Conservation (phyloP, 345 rosid genomes). For the Erucastrum elatum region DNA sequence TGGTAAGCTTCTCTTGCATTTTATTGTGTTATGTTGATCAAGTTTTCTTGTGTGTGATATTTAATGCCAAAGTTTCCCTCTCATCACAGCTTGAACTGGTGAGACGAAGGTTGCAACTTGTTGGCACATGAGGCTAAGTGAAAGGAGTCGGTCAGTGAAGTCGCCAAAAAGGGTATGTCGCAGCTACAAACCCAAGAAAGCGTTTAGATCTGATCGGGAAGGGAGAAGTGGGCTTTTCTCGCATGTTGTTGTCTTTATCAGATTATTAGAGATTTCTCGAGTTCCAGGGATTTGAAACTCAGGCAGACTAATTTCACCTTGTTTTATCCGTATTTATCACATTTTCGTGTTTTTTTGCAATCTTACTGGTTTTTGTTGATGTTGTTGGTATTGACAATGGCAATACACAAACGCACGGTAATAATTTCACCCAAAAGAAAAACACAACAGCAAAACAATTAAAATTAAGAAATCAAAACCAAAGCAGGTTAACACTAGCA, state of each 20-base stretch:
- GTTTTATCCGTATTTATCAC: constrained; percentile 5
- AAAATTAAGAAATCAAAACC: too few species aligned
- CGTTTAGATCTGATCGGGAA: constrained; percentile 29
- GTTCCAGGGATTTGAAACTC: constrained; percentile 19
- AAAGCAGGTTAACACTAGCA: too few species aligned
- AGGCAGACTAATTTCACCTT: constrained; percentile 6
- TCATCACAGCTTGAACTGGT: constrained; percentile 37
- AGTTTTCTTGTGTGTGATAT: constrained; percentile 4
- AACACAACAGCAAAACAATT: too few species aligned
- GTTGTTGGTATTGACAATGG: too few species aligned
- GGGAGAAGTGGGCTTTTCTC: constrained; percentile 16
- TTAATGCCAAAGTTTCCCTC: constrained; percentile 5
- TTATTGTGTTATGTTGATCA: not conserved
- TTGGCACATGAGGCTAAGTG: constrained; percentile 27
- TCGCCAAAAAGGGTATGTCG: constrained; percentile 20
- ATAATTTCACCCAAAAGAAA: too few species aligned
- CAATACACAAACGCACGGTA: too few species aligned
- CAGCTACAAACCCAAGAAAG: constrained; percentile 7
- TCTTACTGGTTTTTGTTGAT: constrained; percentile 16
- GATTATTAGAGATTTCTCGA: constrained; percentile 30
- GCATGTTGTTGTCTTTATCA: constrained; percentile 38
- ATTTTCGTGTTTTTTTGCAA: constrained; percentile 14
- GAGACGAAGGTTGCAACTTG: constrained; percentile 40
- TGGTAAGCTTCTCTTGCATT: constrained; percentile 53
- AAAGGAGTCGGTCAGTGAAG: constrained; percentile 32